phyloP scores from a whole-genome alignment of 1,284 basidiomycete genomes.

The Ceratobasidium papillatum region DNA sequence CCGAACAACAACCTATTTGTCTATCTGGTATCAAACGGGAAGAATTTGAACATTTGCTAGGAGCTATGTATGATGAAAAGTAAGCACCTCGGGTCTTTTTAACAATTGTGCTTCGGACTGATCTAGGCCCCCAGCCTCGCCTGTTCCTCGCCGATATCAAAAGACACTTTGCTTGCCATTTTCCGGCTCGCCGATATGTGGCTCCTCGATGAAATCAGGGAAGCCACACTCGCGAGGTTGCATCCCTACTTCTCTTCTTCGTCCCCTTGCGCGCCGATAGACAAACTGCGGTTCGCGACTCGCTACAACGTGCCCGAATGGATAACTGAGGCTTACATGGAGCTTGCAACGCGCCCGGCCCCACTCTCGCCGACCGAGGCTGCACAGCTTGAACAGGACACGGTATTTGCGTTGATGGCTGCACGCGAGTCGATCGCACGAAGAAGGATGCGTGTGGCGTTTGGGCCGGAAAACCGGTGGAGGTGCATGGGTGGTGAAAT shows the following conservation, averaged over 20 bases:
- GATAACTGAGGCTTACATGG: constrained; percentile 28
- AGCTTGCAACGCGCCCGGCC: constrained; percentile 37
- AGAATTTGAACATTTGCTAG: constrained; percentile 32
- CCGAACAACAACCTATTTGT: constrained; percentile 33
- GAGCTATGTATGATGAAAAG: constrained; percentile 36
- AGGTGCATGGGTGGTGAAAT: constrained; percentile 27
- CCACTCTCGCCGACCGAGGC: constrained; percentile 28
- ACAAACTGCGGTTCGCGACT: constrained; percentile 31
- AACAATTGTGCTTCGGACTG: background rate
- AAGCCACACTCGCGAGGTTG: constrained; percentile 24
- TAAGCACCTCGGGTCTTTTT: background rate
- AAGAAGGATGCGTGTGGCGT: constrained; percentile 35
- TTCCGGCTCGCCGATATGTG: constrained; percentile 40
- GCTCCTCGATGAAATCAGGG: constrained; percentile 36
- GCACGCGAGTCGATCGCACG: constrained; percentile 36
- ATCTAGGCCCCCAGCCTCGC: constrained; percentile 24
- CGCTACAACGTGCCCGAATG: constrained; percentile 37
- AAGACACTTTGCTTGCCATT: constrained; percentile 34
- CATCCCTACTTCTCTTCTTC: constrained; percentile 29
- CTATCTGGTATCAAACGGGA: constrained; percentile 35
- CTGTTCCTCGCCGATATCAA: constrained; percentile 24
- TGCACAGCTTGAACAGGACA: constrained; percentile 8
- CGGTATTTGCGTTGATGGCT: constrained; percentile 18
- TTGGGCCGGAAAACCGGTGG: constrained; percentile 38
- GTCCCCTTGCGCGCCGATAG: constrained; percentile 21